A percentile compares a stretch with the other conserved stretches of the same genome.
Evolutionary conservation across 2,329 filamentous ascomycete genomes (phyloP).

Genomic region (Diplodia sapinea): DNA sequence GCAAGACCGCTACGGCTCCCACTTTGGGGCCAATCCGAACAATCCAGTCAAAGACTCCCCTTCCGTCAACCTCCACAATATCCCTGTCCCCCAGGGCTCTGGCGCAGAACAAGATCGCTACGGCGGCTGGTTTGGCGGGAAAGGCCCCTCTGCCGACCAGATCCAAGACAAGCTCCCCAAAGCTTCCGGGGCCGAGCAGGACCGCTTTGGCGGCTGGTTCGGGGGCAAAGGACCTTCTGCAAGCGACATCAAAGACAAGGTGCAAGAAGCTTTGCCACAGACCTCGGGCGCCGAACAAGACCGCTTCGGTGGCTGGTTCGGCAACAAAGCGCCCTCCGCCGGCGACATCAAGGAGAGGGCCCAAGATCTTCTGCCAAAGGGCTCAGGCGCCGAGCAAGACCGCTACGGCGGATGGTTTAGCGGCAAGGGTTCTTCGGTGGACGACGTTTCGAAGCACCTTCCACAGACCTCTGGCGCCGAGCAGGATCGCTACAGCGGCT

Average conservation of each 20-base stretch:
- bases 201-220: conserved; percentile 28
- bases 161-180: conserved; percentile 20
- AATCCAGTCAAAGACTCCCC: conserved; percentile 28
- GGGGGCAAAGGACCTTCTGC: conserved; percentile 15
- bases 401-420: conserved; percentile 19
- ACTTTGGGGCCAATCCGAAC: conserved; percentile 24
- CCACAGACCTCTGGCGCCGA: conserved; percentile 27
- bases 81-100: conserved; percentile 22
- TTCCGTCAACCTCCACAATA: conserved; percentile 25
- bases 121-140: conserved; percentile 25
- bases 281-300: conserved; percentile 28
- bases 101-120: conserved; percentile 32
- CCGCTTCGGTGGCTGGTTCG: conserved; percentile 23
- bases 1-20: conserved; percentile 32
- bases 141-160: conserved; percentile 25
- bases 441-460: conserved; percentile 2
- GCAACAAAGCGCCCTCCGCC: conserved; percentile 5
- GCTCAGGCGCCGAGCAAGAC: conserved; percentile 15
- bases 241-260: conserved; percentile 14
- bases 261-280: background rate
- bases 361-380: background rate
- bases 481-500: conserved; percentile 24
- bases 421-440: conserved; percentile 9
- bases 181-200: conserved; percentile 20
- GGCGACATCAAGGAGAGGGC: conserved; percentile 1